A percentile compares a stretch with the other conserved stretches of the same genome.
These are phyloP conservation scores for Bipolaris bicolor DNA, from an alignment of 2,329 filamentous ascomycete species.

Conservation along the genomic window DNA sequence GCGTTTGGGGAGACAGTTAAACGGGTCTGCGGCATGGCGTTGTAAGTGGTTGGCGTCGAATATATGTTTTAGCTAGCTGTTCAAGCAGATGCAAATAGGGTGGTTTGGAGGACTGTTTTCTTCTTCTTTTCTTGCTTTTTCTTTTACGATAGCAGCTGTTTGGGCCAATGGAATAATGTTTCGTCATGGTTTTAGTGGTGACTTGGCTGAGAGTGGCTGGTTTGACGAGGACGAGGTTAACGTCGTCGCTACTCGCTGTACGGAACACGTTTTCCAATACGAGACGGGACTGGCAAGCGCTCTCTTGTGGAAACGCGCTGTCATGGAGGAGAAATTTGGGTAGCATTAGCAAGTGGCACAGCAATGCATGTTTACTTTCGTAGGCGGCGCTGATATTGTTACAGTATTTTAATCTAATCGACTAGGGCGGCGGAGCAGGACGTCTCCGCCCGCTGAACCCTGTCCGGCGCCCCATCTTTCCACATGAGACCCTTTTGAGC, in stretches of 20 bases:
- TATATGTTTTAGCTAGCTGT: background rate
- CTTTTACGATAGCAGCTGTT: background rate
- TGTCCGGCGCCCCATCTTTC: conserved; percentile 23
- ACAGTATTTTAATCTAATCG: conserved; percentile 2
- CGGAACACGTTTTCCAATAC: too few relatives aligned
- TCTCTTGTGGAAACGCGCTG: too few relatives aligned
- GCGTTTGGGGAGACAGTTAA: background rate
- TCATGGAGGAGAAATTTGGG: too few relatives aligned
- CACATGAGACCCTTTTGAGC: conserved; percentile 30
- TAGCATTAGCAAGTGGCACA: background rate
- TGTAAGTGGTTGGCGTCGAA: background rate
- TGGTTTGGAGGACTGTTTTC: background rate
- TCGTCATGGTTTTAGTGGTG: background rate
- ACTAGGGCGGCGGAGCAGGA: conserved; percentile 18
- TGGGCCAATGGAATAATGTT: background rate
- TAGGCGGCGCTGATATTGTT: conserved; percentile 5
- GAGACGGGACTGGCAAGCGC: too few relatives aligned
- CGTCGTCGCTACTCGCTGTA: too few relatives aligned
- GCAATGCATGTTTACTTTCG: background rate
- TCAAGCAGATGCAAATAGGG: background rate
- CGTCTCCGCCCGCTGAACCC: conserved; percentile 21
- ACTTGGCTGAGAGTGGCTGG: too few relatives aligned
- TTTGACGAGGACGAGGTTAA: too few relatives aligned
- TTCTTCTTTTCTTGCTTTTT: background rate
- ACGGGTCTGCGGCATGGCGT: conserved; percentile 13